phyloP scores from a whole-genome alignment of 352 stramenopile genomes.

The Lagenidium sp. region DNA sequence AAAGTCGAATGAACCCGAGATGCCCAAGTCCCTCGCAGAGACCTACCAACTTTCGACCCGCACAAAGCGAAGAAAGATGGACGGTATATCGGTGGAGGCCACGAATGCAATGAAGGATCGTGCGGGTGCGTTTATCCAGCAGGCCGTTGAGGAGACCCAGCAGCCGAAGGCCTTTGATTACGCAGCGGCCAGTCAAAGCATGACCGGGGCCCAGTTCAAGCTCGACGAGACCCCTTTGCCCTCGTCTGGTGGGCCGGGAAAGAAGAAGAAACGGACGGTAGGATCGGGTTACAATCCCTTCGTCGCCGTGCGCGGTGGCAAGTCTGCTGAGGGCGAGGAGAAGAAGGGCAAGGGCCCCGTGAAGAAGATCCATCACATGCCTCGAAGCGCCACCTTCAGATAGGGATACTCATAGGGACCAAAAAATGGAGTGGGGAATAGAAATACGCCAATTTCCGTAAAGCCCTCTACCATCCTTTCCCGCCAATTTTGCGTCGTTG shows the following conservation, averaged over 20 bases:
- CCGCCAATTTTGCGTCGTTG: too few relatives aligned
- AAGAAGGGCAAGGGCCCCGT: slow-evolving; percentile 22
- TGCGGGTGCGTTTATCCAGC: slow-evolving; percentile 38
- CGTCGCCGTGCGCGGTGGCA: slow-evolving; percentile 37
- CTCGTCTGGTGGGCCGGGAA: not conserved
- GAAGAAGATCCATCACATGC: slow-evolving; percentile 82
- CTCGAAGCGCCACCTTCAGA: slow-evolving; percentile 76
- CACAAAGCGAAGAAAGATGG: slow-evolving; percentile 48
- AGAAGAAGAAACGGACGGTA: slow-evolving; percentile 26
- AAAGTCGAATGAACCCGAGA: too few relatives aligned
- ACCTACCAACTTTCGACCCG: slow-evolving; percentile 65
- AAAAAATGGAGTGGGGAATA: too few relatives aligned
- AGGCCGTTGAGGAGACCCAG: slow-evolving; percentile 12
- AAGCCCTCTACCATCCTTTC: too few relatives aligned
- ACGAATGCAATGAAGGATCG: slow-evolving; percentile 22
- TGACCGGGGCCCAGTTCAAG: slow-evolving; percentile 16
- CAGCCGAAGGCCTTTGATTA: slow-evolving; percentile 22
- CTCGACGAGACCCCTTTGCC: slow-evolving; percentile 10
- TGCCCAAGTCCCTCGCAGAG: slow-evolving; percentile 69
- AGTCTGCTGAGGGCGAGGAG: slow-evolving; percentile 14
- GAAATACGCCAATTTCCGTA: too few relatives aligned
- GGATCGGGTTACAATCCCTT: slow-evolving; percentile 69
- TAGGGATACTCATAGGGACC: slow-evolving; percentile 24
- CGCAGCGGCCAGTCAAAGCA: slow-evolving; percentile 10
- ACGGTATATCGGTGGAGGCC: slow-evolving; percentile 1